Conservation (phyloP, 805 yeast genomes). For the Yamadazyma laniorum region DNA sequence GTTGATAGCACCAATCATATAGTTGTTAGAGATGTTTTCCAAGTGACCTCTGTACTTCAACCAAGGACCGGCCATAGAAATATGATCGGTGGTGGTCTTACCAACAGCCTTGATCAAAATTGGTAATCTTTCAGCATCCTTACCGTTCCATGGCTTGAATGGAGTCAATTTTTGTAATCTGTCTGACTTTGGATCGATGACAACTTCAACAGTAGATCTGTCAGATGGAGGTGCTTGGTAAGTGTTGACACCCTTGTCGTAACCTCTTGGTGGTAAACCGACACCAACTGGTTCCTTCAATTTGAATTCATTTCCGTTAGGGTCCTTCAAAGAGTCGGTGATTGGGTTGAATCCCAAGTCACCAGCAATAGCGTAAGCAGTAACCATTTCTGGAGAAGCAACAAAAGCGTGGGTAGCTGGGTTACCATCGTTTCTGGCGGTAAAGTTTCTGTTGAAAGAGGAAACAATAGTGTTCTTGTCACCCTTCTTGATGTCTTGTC, state of each 20-base stretch:
- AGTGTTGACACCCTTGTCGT: conserved; percentile 90
- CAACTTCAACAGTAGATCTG: conserved; percentile 71
- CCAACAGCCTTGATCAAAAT: conserved; percentile 94
- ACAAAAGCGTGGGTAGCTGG: conserved; percentile 96
- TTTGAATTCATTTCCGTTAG: conserved; percentile 87
- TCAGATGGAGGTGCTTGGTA: conserved; percentile 96
- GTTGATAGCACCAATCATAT: conserved; percentile 99
- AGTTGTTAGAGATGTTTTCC: conserved; percentile 97
- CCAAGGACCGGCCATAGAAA: conserved; percentile 99
- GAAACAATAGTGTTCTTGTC: conserved; percentile 96
- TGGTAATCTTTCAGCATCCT: conserved; percentile 86
- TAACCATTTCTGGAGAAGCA: conserved; percentile 94
- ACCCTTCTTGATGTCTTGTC: conserved; percentile 87
- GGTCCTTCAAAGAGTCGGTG: conserved; percentile 83
- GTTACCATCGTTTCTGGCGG: conserved; percentile 97
- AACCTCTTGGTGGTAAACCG: conserved; percentile 87
- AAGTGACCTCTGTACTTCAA: conserved; percentile 99
- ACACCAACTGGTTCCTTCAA: conserved; percentile 85
- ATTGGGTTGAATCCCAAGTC: conserved; percentile 95
- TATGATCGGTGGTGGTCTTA: conserved; percentile 99
- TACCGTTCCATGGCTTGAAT: conserved; percentile 95
- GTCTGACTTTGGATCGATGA: conserved; percentile 85
- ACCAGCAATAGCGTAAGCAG: conserved; percentile 95
- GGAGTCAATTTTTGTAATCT: conserved; percentile 94
- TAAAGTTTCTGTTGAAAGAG: conserved; percentile 96